phyloP scores from a whole-genome alignment of 441 rosid genomes.

The Codiaeum variegatum region DNA sequence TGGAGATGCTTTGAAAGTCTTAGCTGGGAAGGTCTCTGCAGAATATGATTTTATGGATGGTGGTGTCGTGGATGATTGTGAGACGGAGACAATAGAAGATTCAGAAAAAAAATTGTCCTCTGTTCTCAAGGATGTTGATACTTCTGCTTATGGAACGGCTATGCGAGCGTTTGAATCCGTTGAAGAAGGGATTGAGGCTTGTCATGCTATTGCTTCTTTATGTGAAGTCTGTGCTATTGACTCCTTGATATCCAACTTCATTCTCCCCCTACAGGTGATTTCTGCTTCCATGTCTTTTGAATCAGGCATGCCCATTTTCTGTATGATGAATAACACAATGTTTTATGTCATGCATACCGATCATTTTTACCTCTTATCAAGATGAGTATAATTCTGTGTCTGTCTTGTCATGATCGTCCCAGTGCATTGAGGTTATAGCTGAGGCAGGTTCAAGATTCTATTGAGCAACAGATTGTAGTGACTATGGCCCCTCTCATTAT shows the following conservation, averaged over 20 bases:
- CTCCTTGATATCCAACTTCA: slow-evolving; percentile 89
- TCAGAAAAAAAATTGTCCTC: slow-evolving; percentile 21
- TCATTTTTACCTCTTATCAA: neutral
- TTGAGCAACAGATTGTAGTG: neutral
- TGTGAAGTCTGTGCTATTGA: slow-evolving; percentile 89
- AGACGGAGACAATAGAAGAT: slow-evolving; percentile 25
- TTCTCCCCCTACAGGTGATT: slow-evolving; percentile 87
- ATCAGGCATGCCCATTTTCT: neutral
- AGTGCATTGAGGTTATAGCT: neutral
- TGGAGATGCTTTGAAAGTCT: slow-evolving; percentile 68
- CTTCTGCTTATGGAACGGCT: slow-evolving; percentile 57
- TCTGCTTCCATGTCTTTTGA: slow-evolving; percentile 15
- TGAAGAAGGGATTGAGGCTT: slow-evolving; percentile 73
- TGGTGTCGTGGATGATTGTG: slow-evolving; percentile 26
- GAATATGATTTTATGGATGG: slow-evolving; percentile 50
- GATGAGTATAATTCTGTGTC: neutral
- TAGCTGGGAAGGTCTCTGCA: slow-evolving; percentile 79
- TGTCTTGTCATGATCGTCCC: neutral
- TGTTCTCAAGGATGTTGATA: slow-evolving; percentile 32
- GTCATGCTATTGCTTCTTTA: slow-evolving; percentile 84
- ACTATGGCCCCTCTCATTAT: neutral
- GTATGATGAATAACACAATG: neutral
- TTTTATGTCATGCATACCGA: too few species aligned
- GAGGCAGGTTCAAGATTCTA: neutral
- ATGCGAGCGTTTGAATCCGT: slow-evolving; percentile 42